phyloP scores from a whole-genome alignment of 1,139 yeast genomes.

The Nakaseomyces nivariensis region DNA sequence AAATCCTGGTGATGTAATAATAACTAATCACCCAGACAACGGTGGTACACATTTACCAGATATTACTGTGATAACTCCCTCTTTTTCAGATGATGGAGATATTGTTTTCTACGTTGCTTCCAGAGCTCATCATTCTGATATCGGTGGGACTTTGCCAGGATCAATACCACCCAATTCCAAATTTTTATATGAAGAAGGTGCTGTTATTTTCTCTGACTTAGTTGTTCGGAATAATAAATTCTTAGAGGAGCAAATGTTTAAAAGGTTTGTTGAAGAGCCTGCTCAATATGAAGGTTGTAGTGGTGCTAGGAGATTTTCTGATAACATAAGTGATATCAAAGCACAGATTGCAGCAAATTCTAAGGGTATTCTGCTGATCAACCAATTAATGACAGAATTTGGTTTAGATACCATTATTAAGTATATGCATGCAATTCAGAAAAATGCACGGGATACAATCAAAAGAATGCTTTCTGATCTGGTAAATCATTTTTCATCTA shows the following conservation, averaged over 20 bases:
- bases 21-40: conserved; percentile 68
- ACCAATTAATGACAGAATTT: conserved; percentile 32
- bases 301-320: conserved; percentile 39
- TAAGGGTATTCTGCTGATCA: conserved; percentile 36
- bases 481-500: conserved; percentile 20
- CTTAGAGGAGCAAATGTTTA: conserved; percentile 34
- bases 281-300: conserved; percentile 37
- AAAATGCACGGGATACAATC: conserved; percentile 36
- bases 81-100: conserved; percentile 33
- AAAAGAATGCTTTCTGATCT: conserved; percentile 30
- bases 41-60: conserved; percentile 84
- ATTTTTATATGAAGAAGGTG: conserved; percentile 40
- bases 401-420: conserved; percentile 31
- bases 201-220: conserved; percentile 37
- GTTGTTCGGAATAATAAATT: conserved; percentile 34
- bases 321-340: conserved; percentile 40
- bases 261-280: conserved; percentile 34
- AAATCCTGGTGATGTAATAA: conserved; percentile 62
- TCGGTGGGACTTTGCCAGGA: conserved; percentile 41
- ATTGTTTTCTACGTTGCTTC: conserved; percentile 39
- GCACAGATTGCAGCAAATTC: conserved; percentile 43
- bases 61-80: conserved; percentile 58
- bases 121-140: conserved; percentile 46
- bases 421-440: conserved; percentile 40
- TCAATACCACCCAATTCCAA: conserved; percentile 42